Base-by-base conservation (phyloP, 495 filamentous ascomycete genomes). In the Parathielavia appendiculata region DNA sequence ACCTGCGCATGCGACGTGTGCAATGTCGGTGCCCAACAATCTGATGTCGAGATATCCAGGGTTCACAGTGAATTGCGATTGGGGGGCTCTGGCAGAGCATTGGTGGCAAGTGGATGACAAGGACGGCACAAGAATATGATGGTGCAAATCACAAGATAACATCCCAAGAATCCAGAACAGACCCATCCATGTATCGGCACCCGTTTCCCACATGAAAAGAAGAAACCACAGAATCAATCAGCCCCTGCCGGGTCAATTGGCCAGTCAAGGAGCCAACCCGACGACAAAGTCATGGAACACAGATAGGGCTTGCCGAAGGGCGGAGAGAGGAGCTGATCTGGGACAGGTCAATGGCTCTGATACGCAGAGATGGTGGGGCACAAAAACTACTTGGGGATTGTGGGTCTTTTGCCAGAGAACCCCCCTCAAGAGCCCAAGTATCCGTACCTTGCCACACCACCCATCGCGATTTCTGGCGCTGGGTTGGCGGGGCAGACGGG, bases 401-500 rank as follows among this genome's bases (percentile, higher is more conserved):
- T n/a, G n/a, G n/a, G n/a, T n/a, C n/a, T n/a, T n/a, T n/a, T n/a
- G n/a, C n/a, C n/a, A n/a, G n/a, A n/a, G n/a, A n/a, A n/a, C n/a
- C n/a, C n/a, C n/a, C n/a, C n/a, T n/a, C n/a, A n/a, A n/a, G n/a
- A n/a, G n/a, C n/a, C n/a, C n/a, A n/a, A n/a, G n/a, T n/a, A n/a
- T n/a, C n/a, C n/a, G n/a, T n/a, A n/a, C n/a, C n/a, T n/a, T n/a
- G n/a, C n/a, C n/a, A n/a, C n/a, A n/a, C n/a, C n/a, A n/a, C n/a
- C n/a, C n/a, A n/a, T n/a, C n/a, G n/a, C n/a, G n/a, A n/a, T 63
- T 47, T 56, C 13, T 54, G 56, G 56, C 20, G n/a, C n/a, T n/a
- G 26, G 26, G 26, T 2, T 6, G 6, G 26, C 2, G 56, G 56
- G 60, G 56, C 56, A 51, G 60, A 62, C 51, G 55, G 55, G 55